Conservation (phyloP, 148 eudicot genomes). For the Agrostemma githago region DNA sequence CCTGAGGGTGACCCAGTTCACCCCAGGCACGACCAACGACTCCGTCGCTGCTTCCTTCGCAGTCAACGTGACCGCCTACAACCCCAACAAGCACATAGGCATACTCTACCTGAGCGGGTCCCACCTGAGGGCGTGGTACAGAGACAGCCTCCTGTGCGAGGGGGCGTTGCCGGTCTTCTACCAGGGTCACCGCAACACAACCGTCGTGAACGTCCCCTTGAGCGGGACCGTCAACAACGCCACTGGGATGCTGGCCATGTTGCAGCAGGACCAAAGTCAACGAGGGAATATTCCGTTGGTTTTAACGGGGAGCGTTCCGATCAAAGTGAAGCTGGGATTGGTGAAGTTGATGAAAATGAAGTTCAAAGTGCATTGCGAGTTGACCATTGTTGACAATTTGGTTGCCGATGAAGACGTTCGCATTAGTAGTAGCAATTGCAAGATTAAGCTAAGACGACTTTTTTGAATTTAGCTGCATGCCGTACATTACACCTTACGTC, state of each 20-base stretch:
- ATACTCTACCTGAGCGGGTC: constrained; percentile 63
- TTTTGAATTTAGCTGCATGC: constrained; percentile 8
- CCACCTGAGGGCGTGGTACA: constrained; percentile 44
- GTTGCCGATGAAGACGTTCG: constrained; percentile 35
- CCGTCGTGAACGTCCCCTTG: constrained; percentile 40
- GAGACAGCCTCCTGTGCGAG: constrained; percentile 47
- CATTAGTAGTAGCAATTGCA: constrained; percentile 55
- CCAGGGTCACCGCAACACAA: constrained; percentile 82
- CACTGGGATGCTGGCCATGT: constrained; percentile 25
- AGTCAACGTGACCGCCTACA: constrained; percentile 61
- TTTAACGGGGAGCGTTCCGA: constrained; percentile 59
- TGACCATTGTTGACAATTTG: constrained; percentile 56
- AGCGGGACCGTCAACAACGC: constrained; percentile 57
- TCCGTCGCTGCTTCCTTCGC: constrained; percentile 53
- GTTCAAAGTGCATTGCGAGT: constrained; percentile 60
- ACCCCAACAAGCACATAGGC: constrained; percentile 71
- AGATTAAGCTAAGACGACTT: constrained; percentile 38
- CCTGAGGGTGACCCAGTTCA: constrained; percentile 46
- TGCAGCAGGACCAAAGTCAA: constrained; percentile 34
- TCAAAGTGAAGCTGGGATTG: constrained; percentile 65
- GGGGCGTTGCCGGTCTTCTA: constrained; percentile 70
- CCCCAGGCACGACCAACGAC: constrained; percentile 23
- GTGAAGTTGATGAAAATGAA: constrained; percentile 65
- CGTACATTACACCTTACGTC: not conserved
- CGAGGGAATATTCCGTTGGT: constrained; percentile 56